These are phyloP conservation scores for Candida neerlandica DNA, from an alignment of 1,139 yeast genomes.

Conservation along the genomic window DNA sequence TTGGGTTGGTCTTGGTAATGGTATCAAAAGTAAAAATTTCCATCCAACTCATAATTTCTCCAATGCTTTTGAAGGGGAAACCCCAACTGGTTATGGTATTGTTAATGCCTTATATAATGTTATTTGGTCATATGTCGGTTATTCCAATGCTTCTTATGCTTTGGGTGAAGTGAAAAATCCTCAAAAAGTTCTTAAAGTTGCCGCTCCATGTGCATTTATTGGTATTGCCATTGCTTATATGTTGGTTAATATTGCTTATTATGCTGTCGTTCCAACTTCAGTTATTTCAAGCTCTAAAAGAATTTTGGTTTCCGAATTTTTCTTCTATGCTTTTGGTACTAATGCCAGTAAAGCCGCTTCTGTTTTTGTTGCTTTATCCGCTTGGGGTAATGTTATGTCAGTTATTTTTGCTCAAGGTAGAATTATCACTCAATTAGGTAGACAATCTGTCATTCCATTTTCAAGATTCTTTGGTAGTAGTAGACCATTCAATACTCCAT, in stretches of 20 bases:
- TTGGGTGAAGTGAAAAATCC: conserved; percentile 73
- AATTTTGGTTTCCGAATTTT: conserved; percentile 50
- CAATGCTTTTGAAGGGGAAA: conserved; percentile 59
- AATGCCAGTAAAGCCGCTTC: conserved; percentile 51
- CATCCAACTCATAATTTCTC: conserved; percentile 59
- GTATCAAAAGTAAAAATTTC: conserved; percentile 52
- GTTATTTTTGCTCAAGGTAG: conserved; percentile 55
- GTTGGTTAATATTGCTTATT: conserved; percentile 58
- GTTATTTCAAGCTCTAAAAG: conserved; percentile 46
- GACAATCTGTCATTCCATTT: conserved; percentile 52
- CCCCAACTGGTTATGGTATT: conserved; percentile 74
- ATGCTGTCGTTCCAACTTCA: conserved; percentile 58
- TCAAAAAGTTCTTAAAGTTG: conserved; percentile 40
- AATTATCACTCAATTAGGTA: conserved; percentile 50
- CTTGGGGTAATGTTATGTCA: conserved; percentile 51
- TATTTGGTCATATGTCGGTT: conserved; percentile 79
- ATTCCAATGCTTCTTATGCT: conserved; percentile 80
- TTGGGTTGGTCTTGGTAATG: conserved; percentile 80
- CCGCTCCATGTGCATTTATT: conserved; percentile 54
- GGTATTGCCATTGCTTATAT: conserved; percentile 71
- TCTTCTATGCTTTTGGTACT: conserved; percentile 47
- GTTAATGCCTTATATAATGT: conserved; percentile 79
- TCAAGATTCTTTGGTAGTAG: conserved; percentile 47
- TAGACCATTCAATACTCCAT: conserved; percentile 48
- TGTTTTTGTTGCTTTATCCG: conserved; percentile 51